Evolutionary conservation across 306 rosid genomes (phyloP), one percentile per base, ranked within the genome.

Genomic region (Myrica gale): DNA sequence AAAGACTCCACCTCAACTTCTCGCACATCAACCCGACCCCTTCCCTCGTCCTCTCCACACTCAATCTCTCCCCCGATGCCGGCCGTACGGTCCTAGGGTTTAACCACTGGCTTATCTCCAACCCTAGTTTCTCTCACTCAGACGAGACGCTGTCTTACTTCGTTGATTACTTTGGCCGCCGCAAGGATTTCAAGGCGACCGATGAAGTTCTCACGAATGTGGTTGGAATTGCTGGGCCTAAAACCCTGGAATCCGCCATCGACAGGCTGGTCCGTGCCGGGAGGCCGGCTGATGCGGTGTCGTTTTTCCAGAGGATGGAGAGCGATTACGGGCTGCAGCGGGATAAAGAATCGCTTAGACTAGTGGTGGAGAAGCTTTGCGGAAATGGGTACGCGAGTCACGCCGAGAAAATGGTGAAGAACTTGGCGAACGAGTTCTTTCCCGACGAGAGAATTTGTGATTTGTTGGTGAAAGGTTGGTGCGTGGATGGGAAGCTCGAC

Each of bases 361-460:
- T 92, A 55, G 87, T 92, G 2, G 91, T 89, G 20, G 94, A 84
- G 80, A 90, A 86, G 80, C 93, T 93, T 3, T 93, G 92, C 20
- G 87, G 85, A 8, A 83, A 79, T 3, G 96, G 98, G 32, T 88
- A 21, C 43, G 96, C 89, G 1, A 90, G 87, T 56, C 71, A 76
- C 39, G 98, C 96, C 1, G 97, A 92, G 88, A 89, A 71, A 77
- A 84, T 89, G 95, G 94, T 90, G 66, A 92, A 84, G 83, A 81
- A 69, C 75, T 74, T 91, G 78, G 90, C 97, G 0, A 86, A 72
- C 17, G 97, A 83, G 68, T 84, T 91, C 50, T 93, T 93, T 47
- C 97, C 98, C 0, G 91, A 88, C 10, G 91, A 83, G 76, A 32
- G 51, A 3, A 84, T 77, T 1, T 89, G 98, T 9, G 97, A 89